A percentile compares a stretch with the other conserved stretches of the same genome.
These are phyloP conservation scores for Ilex paraguariensis DNA, from an alignment of 305 asterid genomes.

Conservation along the genomic window DNA sequence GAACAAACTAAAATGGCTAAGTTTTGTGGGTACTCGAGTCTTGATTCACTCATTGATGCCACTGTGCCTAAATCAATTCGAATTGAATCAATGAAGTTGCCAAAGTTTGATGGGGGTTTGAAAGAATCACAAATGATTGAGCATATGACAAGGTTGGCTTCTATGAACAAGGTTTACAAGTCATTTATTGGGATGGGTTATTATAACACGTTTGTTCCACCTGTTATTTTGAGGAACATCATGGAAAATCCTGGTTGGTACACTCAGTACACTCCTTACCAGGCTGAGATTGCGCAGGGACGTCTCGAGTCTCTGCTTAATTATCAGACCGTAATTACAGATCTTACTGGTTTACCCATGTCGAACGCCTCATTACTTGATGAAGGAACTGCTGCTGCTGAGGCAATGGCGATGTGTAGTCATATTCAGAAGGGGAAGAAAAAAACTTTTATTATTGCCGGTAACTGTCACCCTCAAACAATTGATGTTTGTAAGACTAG, in stretches of 20 bases:
- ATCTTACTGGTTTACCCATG: slow-evolving; percentile 92
- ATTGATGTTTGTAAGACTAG: slow-evolving; percentile 82
- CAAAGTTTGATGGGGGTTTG: slow-evolving; percentile 67
- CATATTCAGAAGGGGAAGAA: slow-evolving; percentile 82
- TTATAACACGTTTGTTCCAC: slow-evolving; percentile 79
- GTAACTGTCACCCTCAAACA: slow-evolving; percentile 94
- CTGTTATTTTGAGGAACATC: slow-evolving; percentile 79
- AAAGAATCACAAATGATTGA: slow-evolving; percentile 86
- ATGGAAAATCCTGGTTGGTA: slow-evolving; percentile 99
- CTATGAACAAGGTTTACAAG: slow-evolving; percentile 69
- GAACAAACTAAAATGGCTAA: slow-evolving; percentile 84
- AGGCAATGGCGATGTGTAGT: slow-evolving; percentile 99
- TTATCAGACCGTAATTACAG: slow-evolving; percentile 83
- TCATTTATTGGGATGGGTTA: slow-evolving; percentile 96
- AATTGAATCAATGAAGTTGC: slow-evolving; percentile 49
- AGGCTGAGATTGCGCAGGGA: slow-evolving; percentile 96
- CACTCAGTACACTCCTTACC: slow-evolving; percentile 96
- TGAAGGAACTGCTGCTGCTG: slow-evolving; percentile 94
- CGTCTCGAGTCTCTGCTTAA: slow-evolving; percentile 84
- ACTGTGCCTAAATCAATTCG: slow-evolving; percentile 95
- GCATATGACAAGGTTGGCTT: slow-evolving; percentile 72
- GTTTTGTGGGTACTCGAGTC: slow-evolving; percentile 45
- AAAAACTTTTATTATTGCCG: slow-evolving; percentile 83
- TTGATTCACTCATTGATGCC: slow-evolving; percentile 73
- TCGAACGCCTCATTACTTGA: slow-evolving; percentile 92